A percentile compares a stretch with the other conserved stretches of the same genome.
phyloP scores from a whole-genome alignment of 768 basidiomycete species.

The Panellus pusillus region DNA sequence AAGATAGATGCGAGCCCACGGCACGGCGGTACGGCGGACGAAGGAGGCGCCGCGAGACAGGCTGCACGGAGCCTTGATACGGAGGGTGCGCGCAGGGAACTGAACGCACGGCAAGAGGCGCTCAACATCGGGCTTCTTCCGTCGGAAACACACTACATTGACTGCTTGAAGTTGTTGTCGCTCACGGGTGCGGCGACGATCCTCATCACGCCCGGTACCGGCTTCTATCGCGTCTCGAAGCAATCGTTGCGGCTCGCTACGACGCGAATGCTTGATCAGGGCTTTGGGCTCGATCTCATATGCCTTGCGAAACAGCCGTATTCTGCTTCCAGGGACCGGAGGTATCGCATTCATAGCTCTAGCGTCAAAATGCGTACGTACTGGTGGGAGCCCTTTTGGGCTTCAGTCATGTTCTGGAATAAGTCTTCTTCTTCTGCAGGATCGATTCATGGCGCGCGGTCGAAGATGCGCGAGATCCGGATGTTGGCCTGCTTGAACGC shows the following conservation, averaged over 20 bases:
- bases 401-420: conserved; percentile 83
- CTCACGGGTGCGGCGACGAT: conserved; percentile 84
- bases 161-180: conserved; percentile 89
- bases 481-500: conserved; percentile 92
- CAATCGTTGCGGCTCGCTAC: conserved; percentile 88
- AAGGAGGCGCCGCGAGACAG: too few relatives aligned
- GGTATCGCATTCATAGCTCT: conserved; percentile 30
- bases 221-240: conserved; percentile 91
- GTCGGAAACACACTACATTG: conserved; percentile 92
- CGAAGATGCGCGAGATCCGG: conserved; percentile 97
- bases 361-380: too few relatives aligned
- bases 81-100: too few relatives aligned
- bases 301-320: conserved; percentile 86
- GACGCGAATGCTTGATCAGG: conserved; percentile 91
- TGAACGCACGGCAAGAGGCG: too few relatives aligned
- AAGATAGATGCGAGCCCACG: too few relatives aligned
- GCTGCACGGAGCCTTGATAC: too few relatives aligned
- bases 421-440: conserved; percentile 72
- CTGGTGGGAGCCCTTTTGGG: conserved; percentile 94
- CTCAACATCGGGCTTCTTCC: conserved; percentile 91
- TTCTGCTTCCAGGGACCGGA: conserved; percentile 82
- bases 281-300: conserved; percentile 86
- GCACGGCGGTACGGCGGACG: too few relatives aligned
- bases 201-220: conserved; percentile 90
- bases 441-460: conserved; percentile 88